Evolutionary conservation across 495 filamentous ascomycete genomes (phyloP).

Genomic region (Talaromyces liani): DNA sequence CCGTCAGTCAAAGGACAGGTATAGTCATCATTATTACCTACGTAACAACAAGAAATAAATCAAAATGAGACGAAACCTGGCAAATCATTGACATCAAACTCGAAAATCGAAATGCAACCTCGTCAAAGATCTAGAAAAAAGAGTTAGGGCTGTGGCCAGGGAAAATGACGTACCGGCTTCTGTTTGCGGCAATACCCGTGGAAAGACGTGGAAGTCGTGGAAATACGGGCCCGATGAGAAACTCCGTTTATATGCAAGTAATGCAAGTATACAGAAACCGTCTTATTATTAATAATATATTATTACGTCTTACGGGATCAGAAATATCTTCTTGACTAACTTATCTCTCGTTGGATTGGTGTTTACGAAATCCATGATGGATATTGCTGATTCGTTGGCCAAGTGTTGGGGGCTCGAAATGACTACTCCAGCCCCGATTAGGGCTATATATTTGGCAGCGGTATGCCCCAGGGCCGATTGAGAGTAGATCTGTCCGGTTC

Average conservation of each 20-base stretch:
- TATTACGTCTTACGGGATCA: not conserved
- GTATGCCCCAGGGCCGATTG: not conserved
- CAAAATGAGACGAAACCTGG: not conserved
- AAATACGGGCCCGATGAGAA: not conserved
- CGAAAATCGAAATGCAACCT: not conserved
- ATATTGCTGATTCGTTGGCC: not conserved
- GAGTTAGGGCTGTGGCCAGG: not conserved
- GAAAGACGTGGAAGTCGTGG: not conserved
- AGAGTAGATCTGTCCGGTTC: not conserved
- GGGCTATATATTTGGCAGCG: not conserved
- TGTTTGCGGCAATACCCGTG: not conserved
- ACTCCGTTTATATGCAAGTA: not conserved
- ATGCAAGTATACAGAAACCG: not conserved
- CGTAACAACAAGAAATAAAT: not conserved
- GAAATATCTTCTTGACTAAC: not conserved
- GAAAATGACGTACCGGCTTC: not conserved
- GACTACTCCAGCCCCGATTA: not conserved
- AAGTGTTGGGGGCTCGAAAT: not conserved
- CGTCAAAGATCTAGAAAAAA: not conserved
- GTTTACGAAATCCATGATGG: not conserved
- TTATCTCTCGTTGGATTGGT: not conserved
- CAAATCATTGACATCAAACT: not conserved
- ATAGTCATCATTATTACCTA: not conserved
- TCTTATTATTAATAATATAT: too few species aligned
- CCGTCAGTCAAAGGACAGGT: not conserved